These are phyloP conservation scores for Gamarada debralockiae DNA, from an alignment of 495 filamentous ascomycete species.

Conservation along the genomic window DNA sequence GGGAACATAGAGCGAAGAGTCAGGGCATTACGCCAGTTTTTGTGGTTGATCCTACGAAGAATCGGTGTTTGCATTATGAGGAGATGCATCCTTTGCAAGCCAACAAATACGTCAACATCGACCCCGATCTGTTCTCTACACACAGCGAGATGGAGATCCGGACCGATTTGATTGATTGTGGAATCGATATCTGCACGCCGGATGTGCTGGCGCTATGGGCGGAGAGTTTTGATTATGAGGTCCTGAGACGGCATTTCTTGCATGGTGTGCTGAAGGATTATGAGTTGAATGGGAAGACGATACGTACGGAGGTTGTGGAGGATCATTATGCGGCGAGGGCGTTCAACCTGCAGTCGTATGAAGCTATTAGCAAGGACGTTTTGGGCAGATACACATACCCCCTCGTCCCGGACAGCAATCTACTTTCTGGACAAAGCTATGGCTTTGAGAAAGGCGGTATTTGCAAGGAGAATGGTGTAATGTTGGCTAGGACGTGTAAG, in stretches of 20 bases:
- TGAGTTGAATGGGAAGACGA: conserved; percentile 92
- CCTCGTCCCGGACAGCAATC: conserved; percentile 85
- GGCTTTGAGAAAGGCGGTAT: conserved; percentile 57
- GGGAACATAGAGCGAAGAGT: conserved; percentile 66
- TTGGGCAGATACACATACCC: conserved; percentile 87
- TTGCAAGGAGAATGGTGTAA: conserved; percentile 69
- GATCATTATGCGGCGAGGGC: conserved; percentile 81
- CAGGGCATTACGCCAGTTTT: conserved; percentile 76
- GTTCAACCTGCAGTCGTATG: conserved; percentile 82
- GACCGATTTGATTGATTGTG: conserved; percentile 87
- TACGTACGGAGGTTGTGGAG: conserved; percentile 83
- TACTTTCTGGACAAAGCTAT: conserved; percentile 73
- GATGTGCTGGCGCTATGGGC: conserved; percentile 94
- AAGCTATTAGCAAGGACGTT: conserved; percentile 87
- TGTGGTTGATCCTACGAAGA: conserved; percentile 73
- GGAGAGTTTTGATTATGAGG: conserved; percentile 95
- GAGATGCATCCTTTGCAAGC: conserved; percentile 55
- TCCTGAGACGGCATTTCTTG: conserved; percentile 82
- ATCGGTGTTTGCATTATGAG: conserved; percentile 90
- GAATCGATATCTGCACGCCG: conserved; percentile 96
- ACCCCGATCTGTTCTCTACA: conserved; percentile 62
- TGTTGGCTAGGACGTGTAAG: conserved; percentile 66
- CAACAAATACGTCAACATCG: conserved; percentile 58
- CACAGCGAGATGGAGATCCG: conserved; percentile 73
- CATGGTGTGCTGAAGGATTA: conserved; percentile 92